These are phyloP conservation scores for Phycomyces nitens DNA, from an alignment of 192 early-diverging fungal species.

Conservation along the genomic window DNA sequence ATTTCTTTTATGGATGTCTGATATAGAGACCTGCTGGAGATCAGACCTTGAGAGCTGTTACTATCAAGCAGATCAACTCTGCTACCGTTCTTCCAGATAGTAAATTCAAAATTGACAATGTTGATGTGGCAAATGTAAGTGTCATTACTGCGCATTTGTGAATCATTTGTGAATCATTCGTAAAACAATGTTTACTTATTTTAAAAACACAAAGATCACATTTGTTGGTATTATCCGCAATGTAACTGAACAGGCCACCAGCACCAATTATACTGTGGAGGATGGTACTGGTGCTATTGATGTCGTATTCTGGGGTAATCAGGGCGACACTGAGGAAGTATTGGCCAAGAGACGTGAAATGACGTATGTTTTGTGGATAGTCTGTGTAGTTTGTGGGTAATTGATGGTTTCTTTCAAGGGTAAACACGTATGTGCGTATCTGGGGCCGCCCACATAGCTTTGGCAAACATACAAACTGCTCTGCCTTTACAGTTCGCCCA, in stretches of 20 bases:
- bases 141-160: background rate
- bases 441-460: conserved; percentile 66
- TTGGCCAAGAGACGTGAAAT: background rate
- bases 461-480: conserved; percentile 51
- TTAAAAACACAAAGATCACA: conserved; percentile 39
- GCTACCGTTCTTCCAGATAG: conserved; percentile 51
- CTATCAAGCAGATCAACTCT: conserved; percentile 69
- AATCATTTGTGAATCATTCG: no score
- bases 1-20: background rate
- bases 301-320: conserved; percentile 58
- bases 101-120: conserved; percentile 64
- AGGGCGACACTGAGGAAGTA: conserved; percentile 27
- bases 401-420: conserved; percentile 29
- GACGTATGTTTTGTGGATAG: conserved; percentile 6
- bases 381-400: background rate
- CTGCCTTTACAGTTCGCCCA: conserved; percentile 54
- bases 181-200: no score
- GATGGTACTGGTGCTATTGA: conserved; percentile 82
- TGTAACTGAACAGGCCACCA: conserved; percentile 51
- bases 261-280: conserved; percentile 66
- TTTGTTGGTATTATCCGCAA: conserved; percentile 69
- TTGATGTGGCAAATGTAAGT: conserved; percentile 62
- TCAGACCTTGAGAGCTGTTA: conserved; percentile 77
- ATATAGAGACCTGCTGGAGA: conserved; percentile 27
- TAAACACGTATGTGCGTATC: conserved; percentile 68